A percentile compares a stretch with the other conserved stretches of the same genome.
These are phyloP conservation scores for Rhodotorula sp. DNA, from an alignment of 1,284 basidiomycete species.

Conservation along the genomic window DNA sequence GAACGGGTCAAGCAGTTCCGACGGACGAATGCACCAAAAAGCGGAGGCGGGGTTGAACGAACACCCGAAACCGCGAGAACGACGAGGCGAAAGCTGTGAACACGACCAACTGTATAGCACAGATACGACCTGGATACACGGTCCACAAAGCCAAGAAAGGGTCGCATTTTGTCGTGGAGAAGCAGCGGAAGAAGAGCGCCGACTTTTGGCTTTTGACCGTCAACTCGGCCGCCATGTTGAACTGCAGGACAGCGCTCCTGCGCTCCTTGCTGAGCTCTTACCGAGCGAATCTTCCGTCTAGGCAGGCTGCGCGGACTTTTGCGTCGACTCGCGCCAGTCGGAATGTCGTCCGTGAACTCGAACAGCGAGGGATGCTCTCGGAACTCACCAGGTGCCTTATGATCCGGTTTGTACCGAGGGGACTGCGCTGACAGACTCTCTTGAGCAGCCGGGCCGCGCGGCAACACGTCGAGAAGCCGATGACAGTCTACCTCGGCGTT, in stretches of 20 bases:
- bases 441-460: constrained; percentile 20
- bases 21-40: too few relatives aligned
- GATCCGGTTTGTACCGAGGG: fast-evolving
- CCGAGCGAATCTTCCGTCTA: too few relatives aligned
- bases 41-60: too few relatives aligned
- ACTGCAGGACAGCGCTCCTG: constrained; percentile 7
- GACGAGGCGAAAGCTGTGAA: too few relatives aligned
- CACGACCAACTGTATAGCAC: too few relatives aligned
- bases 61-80: too few relatives aligned
- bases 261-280: constrained; percentile 7
- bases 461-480: constrained; percentile 43
- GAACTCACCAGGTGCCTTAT: constrained; percentile 51
- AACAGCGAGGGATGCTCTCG: constrained; percentile 52
- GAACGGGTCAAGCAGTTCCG: too few relatives aligned
- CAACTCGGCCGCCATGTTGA: not conserved
- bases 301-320: constrained; percentile 1
- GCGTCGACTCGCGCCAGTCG: not conserved
- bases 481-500: constrained; percentile 62
- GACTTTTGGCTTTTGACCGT: not conserved
- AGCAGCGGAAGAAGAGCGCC: not conserved
- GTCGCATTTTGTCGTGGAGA: too few relatives aligned
- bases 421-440: not conserved
- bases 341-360: constrained; percentile 51
- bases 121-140: too few relatives aligned
- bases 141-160: too few relatives aligned